A percentile compares a stretch with the other conserved stretches of the same genome.
phyloP scores from a whole-genome alignment of 2,329 filamentous ascomycete genomes.

The Pyrenochaeta sp. region DNA sequence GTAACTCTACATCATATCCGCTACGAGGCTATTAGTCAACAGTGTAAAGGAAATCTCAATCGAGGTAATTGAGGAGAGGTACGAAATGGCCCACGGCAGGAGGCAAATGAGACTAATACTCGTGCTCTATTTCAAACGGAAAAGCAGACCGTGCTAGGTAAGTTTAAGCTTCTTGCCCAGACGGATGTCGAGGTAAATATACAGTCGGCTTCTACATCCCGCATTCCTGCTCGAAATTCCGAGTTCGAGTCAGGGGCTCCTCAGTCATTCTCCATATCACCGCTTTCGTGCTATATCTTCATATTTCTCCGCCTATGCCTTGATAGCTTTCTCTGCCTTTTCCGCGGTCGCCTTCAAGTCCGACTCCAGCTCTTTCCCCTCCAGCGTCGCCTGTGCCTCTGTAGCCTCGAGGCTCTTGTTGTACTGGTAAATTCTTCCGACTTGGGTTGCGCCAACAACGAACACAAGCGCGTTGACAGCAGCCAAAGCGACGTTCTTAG shows the following conservation, averaged over 20 bases:
- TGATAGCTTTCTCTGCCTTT: constrained; percentile 27
- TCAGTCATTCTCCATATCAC: background rate
- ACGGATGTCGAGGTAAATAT: background rate
- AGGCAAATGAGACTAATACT: background rate
- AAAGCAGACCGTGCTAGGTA: background rate
- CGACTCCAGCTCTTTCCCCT: constrained; percentile 43
- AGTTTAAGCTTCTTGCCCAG: background rate
- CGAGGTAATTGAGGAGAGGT: too few species aligned
- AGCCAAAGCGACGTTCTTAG: constrained; percentile 89
- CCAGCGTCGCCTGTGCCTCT: constrained; percentile 49
- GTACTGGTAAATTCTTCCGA: constrained; percentile 76
- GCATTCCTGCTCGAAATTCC: background rate
- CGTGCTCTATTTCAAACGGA: background rate
- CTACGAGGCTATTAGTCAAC: too few species aligned
- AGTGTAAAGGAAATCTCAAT: too few species aligned
- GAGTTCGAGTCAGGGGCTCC: background rate
- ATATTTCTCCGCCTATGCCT: background rate
- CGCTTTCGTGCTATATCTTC: background rate
- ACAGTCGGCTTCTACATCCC: background rate
- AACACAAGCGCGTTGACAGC: constrained; percentile 99
- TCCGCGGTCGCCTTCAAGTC: constrained; percentile 42
- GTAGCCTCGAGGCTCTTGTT: constrained; percentile 66
- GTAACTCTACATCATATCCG: too few species aligned
- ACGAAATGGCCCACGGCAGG: too few species aligned
- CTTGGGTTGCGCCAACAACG: constrained; percentile 83